Evolutionary conservation across 1,284 basidiomycete species (phyloP), one percentile per base, ranked within the genome.

Genomic region (Termitomyces sp.): DNA sequence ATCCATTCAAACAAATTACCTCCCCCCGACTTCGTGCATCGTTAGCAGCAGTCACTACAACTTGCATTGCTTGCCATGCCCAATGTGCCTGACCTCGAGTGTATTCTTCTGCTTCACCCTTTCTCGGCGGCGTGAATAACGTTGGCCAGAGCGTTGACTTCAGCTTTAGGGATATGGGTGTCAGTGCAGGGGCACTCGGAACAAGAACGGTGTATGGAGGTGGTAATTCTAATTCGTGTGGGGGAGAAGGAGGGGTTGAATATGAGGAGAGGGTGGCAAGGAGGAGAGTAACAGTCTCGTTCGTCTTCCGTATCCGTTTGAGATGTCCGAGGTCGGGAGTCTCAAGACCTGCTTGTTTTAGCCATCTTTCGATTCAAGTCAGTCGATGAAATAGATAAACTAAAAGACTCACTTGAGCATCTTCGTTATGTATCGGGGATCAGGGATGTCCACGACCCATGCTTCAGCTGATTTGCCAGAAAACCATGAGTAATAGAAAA

Each of bases 371-470:
- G 16, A 3, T 57, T 18, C 21, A 26, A 31, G 39, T 6, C 11
- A 30, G 34, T 34, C 34, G 18, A 38, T 46, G 48, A 30, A 42
- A 10, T 14, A 13, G n/a, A 13, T 37, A n/a, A 8, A 37, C 34
- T n/a, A 19, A 44, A 3, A 44, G 19, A 68, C 78, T 50, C 63
- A 90, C 88, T 79, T 84, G 8, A 93, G 72, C 67, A 91, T 74
- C 1, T 73, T 65, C 5, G 80, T 77, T 19, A 84, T 86, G 53
- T 83, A 68, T 41, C 75, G 78, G 14, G 78, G 77, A 58, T 91
- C 80, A 0, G 80, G 77, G n/a, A 96, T 79, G 62, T 93, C 86
- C n/a, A 93, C 83, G 7, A 83, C 86, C 92, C 93, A 97, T 42
- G 86, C 86, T 35, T 83, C 72, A 46, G 86, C 84, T 83, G 57